Percentiles rank a stretch among this genome's conserved stretches.
Conservation (phyloP, 2,329 filamentous ascomycete genomes). For the Arachnomyces sp. region DNA sequence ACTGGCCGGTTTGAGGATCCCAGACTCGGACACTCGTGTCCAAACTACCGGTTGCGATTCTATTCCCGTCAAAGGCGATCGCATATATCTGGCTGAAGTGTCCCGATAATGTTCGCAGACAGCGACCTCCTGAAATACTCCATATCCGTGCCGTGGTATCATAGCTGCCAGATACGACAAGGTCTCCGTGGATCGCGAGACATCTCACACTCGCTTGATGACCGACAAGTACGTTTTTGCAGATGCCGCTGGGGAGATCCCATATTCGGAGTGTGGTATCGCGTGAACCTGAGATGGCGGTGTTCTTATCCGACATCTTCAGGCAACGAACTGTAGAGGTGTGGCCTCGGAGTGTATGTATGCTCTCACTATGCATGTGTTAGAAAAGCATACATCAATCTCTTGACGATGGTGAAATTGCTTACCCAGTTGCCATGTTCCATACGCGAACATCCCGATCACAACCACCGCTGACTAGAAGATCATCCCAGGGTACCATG, state of each 20-base stretch:
- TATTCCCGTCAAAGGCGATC: constrained; percentile 89
- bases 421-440: constrained; percentile 86
- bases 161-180: constrained; percentile 96
- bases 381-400: constrained; percentile 2
- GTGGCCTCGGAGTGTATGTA: constrained; percentile 83
- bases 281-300: constrained; percentile 90
- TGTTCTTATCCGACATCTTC: constrained; percentile 92
- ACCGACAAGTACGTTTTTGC: constrained; percentile 84
- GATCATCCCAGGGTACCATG: constrained; percentile 97
- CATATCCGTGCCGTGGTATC: constrained; percentile 95
- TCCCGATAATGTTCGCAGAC: constrained; percentile 78
- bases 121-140: constrained; percentile 94
- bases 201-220: constrained; percentile 95
- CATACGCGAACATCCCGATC: constrained; percentile 95
- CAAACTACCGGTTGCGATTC: constrained; percentile 89
- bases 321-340: constrained; percentile 94
- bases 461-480: constrained; percentile 89
- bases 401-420: constrained; percentile 5
- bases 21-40: constrained; percentile 96
- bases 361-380: constrained; percentile 50
- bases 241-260: constrained; percentile 83
- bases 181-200: constrained; percentile 89
- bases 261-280: constrained; percentile 93
- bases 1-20: constrained; percentile 82
- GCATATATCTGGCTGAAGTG: constrained; percentile 99